Percentiles rank a stretch among this genome's conserved stretches.
These are phyloP conservation scores for Cladosporium sphaerospermum DNA, from an alignment of 2,329 filamentous ascomycete species.

Conservation along the genomic window DNA sequence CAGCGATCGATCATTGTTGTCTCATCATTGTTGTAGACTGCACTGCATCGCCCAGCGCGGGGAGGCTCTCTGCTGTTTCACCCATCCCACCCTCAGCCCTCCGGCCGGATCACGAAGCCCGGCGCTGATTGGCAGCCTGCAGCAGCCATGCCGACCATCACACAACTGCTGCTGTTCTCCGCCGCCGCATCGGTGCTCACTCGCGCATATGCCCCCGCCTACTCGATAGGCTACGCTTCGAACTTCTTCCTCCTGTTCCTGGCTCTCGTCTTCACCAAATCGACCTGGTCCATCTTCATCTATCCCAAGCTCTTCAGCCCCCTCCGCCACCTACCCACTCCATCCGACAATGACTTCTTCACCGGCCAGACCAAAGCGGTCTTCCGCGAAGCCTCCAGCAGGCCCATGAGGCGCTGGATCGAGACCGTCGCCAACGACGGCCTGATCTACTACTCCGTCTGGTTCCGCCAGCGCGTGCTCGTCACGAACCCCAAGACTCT, in stretches of 20 bases:
- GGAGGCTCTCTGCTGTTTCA: too few relatives aligned
- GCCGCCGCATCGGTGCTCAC: conserved; percentile 22
- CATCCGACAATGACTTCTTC: conserved; percentile 39
- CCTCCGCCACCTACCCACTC: conserved; percentile 51
- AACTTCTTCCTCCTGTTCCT: conserved; percentile 38
- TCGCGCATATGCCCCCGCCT: conserved; percentile 29
- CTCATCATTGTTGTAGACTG: too few relatives aligned
- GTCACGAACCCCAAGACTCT: conserved; percentile 43
- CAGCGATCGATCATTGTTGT: too few relatives aligned
- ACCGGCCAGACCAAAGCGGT: conserved; percentile 40
- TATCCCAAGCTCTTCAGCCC: conserved; percentile 56
- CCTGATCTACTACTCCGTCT: conserved; percentile 46
- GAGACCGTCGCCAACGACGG: conserved; percentile 50
- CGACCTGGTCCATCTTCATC: conserved; percentile 42
- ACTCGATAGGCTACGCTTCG: conserved; percentile 30
- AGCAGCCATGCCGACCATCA: conserved; percentile 2
- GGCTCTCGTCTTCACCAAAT: conserved; percentile 30
- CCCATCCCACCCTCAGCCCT: too few relatives aligned
- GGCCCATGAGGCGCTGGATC: conserved; percentile 46
- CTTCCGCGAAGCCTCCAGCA: conserved; percentile 36
- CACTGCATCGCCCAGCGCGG: too few relatives aligned
- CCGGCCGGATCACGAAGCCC: too few relatives aligned
- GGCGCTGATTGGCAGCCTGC: background rate
- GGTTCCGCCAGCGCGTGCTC: conserved; percentile 40
- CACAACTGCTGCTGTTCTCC: conserved; percentile 11